A percentile compares a stretch with the other conserved stretches of the same genome.
Conservation (phyloP, 805 yeast genomes). For the Teunomyces cretensis region DNA sequence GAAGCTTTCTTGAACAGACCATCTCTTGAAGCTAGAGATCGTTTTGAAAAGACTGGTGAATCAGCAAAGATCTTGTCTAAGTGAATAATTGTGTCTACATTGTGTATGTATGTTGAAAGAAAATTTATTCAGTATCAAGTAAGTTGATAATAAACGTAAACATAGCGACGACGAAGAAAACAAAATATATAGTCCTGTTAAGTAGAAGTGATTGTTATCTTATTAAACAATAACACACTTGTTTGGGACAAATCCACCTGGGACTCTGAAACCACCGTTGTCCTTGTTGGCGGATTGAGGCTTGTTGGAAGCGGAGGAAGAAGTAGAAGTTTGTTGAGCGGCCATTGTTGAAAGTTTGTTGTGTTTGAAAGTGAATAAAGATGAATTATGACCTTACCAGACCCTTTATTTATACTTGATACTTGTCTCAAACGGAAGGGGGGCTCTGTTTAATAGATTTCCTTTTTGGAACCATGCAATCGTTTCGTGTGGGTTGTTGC, state of each 20-base stretch:
- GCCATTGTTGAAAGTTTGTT: not conserved
- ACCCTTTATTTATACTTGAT: not conserved
- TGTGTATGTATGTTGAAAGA: not conserved
- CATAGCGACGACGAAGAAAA: not conserved
- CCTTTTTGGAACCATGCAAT: not conserved
- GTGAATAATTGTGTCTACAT: conserved; percentile 7
- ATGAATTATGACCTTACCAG: too few species aligned
- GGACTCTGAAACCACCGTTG: conserved; percentile 1
- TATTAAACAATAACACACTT: conserved; percentile 3
- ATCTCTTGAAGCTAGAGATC: conserved; percentile 34
- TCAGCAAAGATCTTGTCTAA: conserved; percentile 32
- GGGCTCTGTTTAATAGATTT: not conserved
- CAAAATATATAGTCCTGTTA: not conserved
- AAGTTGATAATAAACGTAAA: not conserved
- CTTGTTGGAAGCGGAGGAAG: conserved; percentile 1
- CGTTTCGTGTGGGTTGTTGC: not conserved
- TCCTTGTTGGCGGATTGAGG: conserved; percentile 5
- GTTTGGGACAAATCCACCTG: conserved; percentile 2
- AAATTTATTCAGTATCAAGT: not conserved
- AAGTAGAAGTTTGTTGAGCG: not conserved
- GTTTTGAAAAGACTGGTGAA: conserved; percentile 37
- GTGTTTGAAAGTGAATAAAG: not conserved
- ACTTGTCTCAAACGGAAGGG: not conserved
- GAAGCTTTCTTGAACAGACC: conserved; percentile 43
- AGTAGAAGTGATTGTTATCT: too few species aligned